Evolutionary conservation across 2,329 filamentous ascomycete genomes (phyloP).

Genomic region (Beauveria australis): DNA sequence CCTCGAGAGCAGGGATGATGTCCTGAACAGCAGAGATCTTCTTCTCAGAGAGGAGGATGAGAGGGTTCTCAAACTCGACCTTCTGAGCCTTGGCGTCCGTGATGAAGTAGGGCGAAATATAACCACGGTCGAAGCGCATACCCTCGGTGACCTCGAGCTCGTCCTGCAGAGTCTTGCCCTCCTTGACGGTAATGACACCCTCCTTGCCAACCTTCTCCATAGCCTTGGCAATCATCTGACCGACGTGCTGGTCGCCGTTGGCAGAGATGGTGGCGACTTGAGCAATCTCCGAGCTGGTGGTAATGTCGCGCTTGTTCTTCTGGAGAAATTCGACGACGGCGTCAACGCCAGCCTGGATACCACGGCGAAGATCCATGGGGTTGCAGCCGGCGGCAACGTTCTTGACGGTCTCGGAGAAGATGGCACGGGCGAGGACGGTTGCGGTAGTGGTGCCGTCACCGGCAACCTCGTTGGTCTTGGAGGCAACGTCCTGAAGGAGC

Average conservation of each 20-base stretch:
- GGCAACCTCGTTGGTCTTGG: conserved; percentile 98
- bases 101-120: conserved; percentile 99
- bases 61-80: conserved; percentile 98
- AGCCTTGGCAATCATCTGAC: conserved; percentile 89
- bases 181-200: conserved; percentile 99
- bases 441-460: conserved; percentile 98
- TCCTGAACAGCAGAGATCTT: conserved; percentile 99
- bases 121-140: conserved; percentile 99
- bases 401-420: conserved; percentile 99
- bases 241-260: conserved; percentile 93
- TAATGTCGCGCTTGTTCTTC: conserved; percentile 96
- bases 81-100: conserved; percentile 98
- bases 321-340: conserved; percentile 90
- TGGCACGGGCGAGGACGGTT: conserved; percentile 91
- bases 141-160: conserved; percentile 99
- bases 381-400: conserved; percentile 99
- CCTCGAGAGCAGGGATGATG: conserved; percentile 95
- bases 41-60: conserved; percentile 98
- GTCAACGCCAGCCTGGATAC: conserved; percentile 93
- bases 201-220: conserved; percentile 99
- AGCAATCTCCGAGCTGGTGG: conserved; percentile 91
- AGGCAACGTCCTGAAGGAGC: conserved; percentile 94
- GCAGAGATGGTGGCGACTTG: conserved; percentile 98
- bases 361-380: conserved; percentile 96
- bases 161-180: conserved; percentile 96